phyloP scores from a whole-genome alignment of 2,329 filamentous ascomycete species.

The Arachnomyces sp. region DNA sequence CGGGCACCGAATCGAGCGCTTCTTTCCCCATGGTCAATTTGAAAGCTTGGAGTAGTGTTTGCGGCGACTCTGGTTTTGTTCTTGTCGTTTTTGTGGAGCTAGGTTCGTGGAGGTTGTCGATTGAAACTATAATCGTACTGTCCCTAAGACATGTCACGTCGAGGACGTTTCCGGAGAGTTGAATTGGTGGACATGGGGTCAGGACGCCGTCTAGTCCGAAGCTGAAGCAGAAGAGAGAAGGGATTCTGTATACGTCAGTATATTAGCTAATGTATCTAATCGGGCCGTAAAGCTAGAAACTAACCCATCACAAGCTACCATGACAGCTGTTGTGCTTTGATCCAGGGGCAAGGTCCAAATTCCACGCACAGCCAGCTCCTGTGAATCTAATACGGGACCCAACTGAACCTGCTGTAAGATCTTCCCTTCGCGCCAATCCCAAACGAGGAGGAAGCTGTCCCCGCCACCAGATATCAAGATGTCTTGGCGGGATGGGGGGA shows the following conservation, averaged over 20 bases:
- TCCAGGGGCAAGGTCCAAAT: conserved; percentile 38
- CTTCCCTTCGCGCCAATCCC: conserved; percentile 60
- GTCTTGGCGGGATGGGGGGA: conserved; percentile 49
- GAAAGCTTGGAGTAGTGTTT: conserved; percentile 25
- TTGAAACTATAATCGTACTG: conserved; percentile 38
- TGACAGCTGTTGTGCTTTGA: conserved; percentile 22
- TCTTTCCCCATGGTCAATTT: conserved; percentile 14
- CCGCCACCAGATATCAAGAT: conserved; percentile 78
- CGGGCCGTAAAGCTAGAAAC: conserved; percentile 14
- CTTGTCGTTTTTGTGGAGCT: conserved; percentile 40
- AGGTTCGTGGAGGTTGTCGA: conserved; percentile 46
- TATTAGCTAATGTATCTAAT: background rate
- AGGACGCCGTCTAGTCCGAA: conserved; percentile 45
- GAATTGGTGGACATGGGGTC: conserved; percentile 42
- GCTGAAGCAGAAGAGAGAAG: conserved; percentile 60
- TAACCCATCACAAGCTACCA: conserved; percentile 55
- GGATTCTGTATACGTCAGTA: conserved; percentile 40
- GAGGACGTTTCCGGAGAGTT: conserved; percentile 58
- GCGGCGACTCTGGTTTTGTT: conserved; percentile 13
- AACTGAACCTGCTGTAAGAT: conserved; percentile 26
- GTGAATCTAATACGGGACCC: background rate
- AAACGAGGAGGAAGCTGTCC: conserved; percentile 67
- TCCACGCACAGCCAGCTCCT: conserved; percentile 41
- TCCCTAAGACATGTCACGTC: conserved; percentile 37
- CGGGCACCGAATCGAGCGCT: conserved; percentile 20